Base-by-base conservation (phyloP, 306 rosid genomes). In the Arachis stenosperma region DNA sequence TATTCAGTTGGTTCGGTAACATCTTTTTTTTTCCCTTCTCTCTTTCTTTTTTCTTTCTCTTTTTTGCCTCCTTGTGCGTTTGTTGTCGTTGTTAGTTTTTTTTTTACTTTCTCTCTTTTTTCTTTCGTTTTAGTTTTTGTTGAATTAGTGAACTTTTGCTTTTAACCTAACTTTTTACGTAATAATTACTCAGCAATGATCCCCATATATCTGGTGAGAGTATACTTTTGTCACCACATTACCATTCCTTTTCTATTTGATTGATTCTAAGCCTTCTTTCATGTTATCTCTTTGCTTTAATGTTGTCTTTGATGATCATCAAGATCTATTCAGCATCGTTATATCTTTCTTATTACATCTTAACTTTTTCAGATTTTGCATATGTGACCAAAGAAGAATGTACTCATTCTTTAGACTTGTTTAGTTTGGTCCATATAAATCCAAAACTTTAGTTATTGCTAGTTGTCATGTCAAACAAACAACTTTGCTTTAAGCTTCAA, bases 141-240 rank as follows among this genome's bases (percentile, higher is more conserved):
- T 72, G 46, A 60, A 79, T 68, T 58, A 64, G 54, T 64, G 60
- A 65, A 78, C 87, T 85, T 85, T 86, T 81, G 46, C 86, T 83
- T 85, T 78, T 65, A 66, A 74, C 56, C 72, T 67, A 87, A 83
- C 89, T 86, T 89, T 87, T 77, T 79, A 83, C 84, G 80, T 83
- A 84, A 86, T 84, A 65, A 89, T 85, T 86, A 86, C 91, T 81
- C 83, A 83, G 83, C 86, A 79, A 83, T 83, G 60, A 77, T 77
- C 80, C 73, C 79, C 36, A 67, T 67, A 73, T 58, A 77, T 79
- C 61, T 76, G 65, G 50, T 53, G 61, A 75, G 79, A 37, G 81
- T 59, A 50, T 58, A 80, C 86, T 86, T 85, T 86, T 73, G 61
- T 67, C 55, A 58, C 81, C 13, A 61, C 75, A 33, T 0, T 75